Evolutionary conservation across 192 early-diverging fungal species (phyloP), one percentile per base, ranked within the genome.

Genomic region (Coemansia brasiliensis): DNA sequence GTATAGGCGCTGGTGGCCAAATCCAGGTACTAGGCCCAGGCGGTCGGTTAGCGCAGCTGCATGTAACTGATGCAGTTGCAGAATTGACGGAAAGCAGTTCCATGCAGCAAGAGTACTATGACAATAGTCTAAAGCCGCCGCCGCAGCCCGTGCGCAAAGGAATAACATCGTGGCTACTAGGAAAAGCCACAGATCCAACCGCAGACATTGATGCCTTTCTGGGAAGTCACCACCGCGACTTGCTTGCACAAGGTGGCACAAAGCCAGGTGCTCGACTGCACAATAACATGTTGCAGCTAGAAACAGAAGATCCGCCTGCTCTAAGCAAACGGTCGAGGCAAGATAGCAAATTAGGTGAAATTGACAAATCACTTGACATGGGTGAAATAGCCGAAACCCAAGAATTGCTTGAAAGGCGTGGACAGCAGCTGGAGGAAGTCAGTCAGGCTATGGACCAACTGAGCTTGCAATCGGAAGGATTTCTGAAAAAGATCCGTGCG

Each of bases 141-240:
- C 41, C 64, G 24, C 55, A 37, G 52, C 74, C 74, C 0, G 27
- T 21, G 22, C 74, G 74, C 63, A 70, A 59, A 42, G 64, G 67
- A 0, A 60, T 77, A 12, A 67, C 74, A 15, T 77, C 74, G 18
- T 77, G 74, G 74, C 59, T 77, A 48, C 41, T 77, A 16, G 74
- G 67, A 20, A 66, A 65, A 53, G 53, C 64, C 8, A 52, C 60
- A 3, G 65, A 67, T 41, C 43, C 74, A 12, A 54, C 63, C 4
- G 27, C 41, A 10, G 74, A 71, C 22, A 69, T 68, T 26, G 60
- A 67, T 18, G 54, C n/a, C 22, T 57, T 78, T 32, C 61, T 78
- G n/a, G 55, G 61, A 17, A 59, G 59, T 21, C 63, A 63, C 17
- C 41, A n/a, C 25, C 63, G 69, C 24, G 44, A 78, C 35, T 54